Evolutionary conservation across 306 rosid genomes (phyloP).

Genomic region (Alnus glutinosa): DNA sequence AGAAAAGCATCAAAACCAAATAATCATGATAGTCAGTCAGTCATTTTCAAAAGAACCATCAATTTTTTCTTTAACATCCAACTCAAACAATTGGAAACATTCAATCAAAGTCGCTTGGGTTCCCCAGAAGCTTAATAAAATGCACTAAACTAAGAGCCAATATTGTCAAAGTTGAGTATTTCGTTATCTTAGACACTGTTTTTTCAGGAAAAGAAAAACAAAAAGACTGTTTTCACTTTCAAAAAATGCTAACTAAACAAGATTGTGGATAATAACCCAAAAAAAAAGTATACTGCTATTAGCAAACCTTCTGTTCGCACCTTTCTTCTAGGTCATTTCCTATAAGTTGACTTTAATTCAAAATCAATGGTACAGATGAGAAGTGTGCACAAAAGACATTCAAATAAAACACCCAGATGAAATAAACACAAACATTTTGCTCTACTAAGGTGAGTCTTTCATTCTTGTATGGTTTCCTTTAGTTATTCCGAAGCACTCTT

Average conservation of each 20-base stretch:
- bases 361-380: no score
- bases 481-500: no score
- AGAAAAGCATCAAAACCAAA: constrained; percentile 1
- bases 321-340: no score
- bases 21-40: neutral
- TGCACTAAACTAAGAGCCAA: neutral
- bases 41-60: neutral
- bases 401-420: neutral
- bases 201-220: neutral
- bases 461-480: no score
- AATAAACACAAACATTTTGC: neutral
- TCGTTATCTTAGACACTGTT: neutral
- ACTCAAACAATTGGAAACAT: neutral
- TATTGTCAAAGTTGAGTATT: neutral
- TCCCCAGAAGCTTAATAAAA: neutral
- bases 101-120: constrained; percentile 1
- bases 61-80: constrained; percentile 1
- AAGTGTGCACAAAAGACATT: no score
- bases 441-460: neutral
- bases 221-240: no score
- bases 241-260: no score
- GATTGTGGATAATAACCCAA: no score
- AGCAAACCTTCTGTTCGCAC: no score
- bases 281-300: no score
- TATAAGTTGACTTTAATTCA: no score